Evolutionary conservation across 305 asterid genomes (phyloP).

Genomic region (Fraxinus baroniana): DNA sequence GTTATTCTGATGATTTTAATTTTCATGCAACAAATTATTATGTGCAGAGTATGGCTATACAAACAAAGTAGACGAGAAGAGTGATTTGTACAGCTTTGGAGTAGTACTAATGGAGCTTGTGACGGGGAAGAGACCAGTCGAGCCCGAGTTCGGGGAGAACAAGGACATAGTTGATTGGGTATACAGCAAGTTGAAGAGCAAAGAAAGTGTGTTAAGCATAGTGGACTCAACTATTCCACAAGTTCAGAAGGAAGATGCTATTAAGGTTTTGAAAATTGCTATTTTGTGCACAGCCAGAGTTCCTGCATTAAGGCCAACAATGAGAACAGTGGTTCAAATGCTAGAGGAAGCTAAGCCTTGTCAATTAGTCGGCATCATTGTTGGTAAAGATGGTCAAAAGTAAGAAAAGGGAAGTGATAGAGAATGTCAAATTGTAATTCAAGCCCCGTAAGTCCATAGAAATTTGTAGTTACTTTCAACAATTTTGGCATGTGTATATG

Average conservation of each 20-base stretch:
- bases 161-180: constrained; percentile 77
- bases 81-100: constrained; percentile 88
- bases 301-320: constrained; percentile 78
- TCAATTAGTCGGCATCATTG: constrained; percentile 42
- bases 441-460: background rate
- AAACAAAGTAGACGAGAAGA: constrained; percentile 72
- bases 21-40: background rate
- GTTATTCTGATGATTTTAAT: background rate
- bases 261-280: constrained; percentile 59
- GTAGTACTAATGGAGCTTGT: constrained; percentile 90
- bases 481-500: background rate
- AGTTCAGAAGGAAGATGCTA: constrained; percentile 24
- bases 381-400: constrained; percentile 41
- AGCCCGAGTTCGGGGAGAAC: constrained; percentile 70
- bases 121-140: constrained; percentile 80
- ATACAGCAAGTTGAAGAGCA: constrained; percentile 57
- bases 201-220: constrained; percentile 54
- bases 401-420: constrained; percentile 6
- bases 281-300: constrained; percentile 74
- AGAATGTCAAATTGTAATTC: background rate
- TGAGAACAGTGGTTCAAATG: constrained; percentile 87
- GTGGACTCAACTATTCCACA: constrained; percentile 56
- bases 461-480: background rate
- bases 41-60: constrained; percentile 76
- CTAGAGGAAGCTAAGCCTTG: constrained; percentile 68